phyloP scores from a whole-genome alignment of 352 stramenopile species.

The Globisporangium takayamanum region DNA sequence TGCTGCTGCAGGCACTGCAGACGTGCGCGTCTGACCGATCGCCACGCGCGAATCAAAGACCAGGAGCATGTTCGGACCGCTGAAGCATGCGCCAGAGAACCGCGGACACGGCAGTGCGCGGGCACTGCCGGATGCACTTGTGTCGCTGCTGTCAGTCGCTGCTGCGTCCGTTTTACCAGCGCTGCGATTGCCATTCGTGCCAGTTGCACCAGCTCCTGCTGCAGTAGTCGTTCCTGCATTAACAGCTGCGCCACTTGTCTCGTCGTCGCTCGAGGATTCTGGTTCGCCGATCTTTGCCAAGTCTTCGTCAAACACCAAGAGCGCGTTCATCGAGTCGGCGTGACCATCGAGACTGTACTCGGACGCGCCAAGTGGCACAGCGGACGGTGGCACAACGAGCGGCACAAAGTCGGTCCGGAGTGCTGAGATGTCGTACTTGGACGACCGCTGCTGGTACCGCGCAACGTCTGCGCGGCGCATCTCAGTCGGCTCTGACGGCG shows the following conservation, averaged over 20 bases:
- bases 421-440: slow-evolving; percentile 61
- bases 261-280: slow-evolving; percentile 15
- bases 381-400: slow-evolving; percentile 54
- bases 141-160: not conserved
- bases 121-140: slow-evolving; percentile 11
- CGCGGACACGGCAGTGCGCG: slow-evolving; percentile 61
- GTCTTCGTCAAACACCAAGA: slow-evolving; percentile 68
- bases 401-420: slow-evolving; percentile 75
- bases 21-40: slow-evolving; percentile 61
- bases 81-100: slow-evolving; percentile 76
- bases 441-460: slow-evolving; percentile 22
- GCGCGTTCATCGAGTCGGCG: slow-evolving; percentile 33
- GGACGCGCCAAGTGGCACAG: slow-evolving; percentile 46
- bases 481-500: slow-evolving; percentile 5
- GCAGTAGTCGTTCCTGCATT: no score
- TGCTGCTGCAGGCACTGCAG: slow-evolving; percentile 30
- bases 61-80: slow-evolving; percentile 77
- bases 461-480: slow-evolving; percentile 23
- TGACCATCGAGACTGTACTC: slow-evolving; percentile 60
- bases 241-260: not conserved
- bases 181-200: no score
- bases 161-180: not conserved
- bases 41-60: slow-evolving; percentile 80
- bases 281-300: slow-evolving; percentile 40
- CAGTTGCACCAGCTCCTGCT: no score